These are phyloP conservation scores for Hymenotorrendiella dingleyae DNA, from an alignment of 2,329 filamentous ascomycete genomes.

Conservation along the genomic window DNA sequence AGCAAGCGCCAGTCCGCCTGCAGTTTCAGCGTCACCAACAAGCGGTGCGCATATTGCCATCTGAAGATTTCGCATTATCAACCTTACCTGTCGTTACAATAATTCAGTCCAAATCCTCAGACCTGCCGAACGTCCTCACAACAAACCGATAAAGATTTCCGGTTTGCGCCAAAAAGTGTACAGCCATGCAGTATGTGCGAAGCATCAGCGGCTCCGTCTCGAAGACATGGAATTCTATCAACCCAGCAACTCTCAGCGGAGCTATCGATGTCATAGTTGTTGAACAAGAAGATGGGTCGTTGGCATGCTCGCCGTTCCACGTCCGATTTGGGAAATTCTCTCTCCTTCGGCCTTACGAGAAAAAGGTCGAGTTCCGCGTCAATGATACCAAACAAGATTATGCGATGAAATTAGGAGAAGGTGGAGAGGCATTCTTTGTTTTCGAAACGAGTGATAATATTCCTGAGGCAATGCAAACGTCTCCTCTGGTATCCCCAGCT, in stretches of 20 bases:
- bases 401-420: slow-evolving; percentile 97
- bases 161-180: neutral
- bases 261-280: slow-evolving; percentile 99
- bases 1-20: neutral
- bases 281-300: slow-evolving; percentile 83
- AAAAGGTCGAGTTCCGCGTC: slow-evolving; percentile 97
- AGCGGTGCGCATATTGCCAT: neutral
- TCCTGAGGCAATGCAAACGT: slow-evolving; percentile 90
- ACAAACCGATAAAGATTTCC: too few species aligned
- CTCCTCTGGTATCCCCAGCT: slow-evolving; percentile 85
- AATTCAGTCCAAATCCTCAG: neutral
- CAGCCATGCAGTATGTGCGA: slow-evolving; percentile 88
- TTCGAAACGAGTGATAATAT: slow-evolving; percentile 92
- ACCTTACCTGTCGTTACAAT: neutral
- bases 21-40: neutral
- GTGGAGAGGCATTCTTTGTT: slow-evolving; percentile 96
- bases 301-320: slow-evolving; percentile 94
- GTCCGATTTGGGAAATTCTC: slow-evolving; percentile 99
- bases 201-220: slow-evolving; percentile 93
- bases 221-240: slow-evolving; percentile 99
- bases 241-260: slow-evolving; percentile 92
- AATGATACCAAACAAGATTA: slow-evolving; percentile 89
- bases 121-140: neutral
- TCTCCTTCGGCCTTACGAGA: slow-evolving; percentile 87
- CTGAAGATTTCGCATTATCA: neutral